Conservation (phyloP, 2,329 filamentous ascomycete species). For the Fusarium stilboides region DNA sequence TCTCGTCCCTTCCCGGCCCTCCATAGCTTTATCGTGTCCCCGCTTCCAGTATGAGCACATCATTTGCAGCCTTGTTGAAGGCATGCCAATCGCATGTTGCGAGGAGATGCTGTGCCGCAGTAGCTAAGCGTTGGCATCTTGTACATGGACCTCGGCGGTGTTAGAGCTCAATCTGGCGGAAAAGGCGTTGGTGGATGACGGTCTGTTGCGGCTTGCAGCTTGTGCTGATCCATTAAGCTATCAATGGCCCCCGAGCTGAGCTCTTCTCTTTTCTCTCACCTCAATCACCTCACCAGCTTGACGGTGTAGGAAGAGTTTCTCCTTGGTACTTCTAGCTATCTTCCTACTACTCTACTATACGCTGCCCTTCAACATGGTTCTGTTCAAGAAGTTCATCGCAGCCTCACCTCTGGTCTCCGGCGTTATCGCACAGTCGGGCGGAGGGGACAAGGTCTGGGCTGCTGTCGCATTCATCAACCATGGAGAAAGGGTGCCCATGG, state of each 20-base stretch:
- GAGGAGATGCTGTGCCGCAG: constrained; percentile 32
- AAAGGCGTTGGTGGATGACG: constrained; percentile 40
- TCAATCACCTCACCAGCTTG: constrained; percentile 25
- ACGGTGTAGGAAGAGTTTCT: constrained; percentile 27
- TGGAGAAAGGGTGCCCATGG: constrained; percentile 67
- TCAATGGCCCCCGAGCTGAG: constrained; percentile 17
- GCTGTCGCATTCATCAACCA: constrained; percentile 65
- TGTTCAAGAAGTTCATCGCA: constrained; percentile 26
- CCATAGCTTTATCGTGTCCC: constrained; percentile 40
- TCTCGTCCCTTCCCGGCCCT: constrained; percentile 34
- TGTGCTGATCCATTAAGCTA: constrained; percentile 21
- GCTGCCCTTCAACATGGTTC: constrained; percentile 39
- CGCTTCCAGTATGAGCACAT: constrained; percentile 37
- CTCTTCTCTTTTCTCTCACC: constrained; percentile 21
- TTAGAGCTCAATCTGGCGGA: constrained; percentile 30
- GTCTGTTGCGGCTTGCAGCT: constrained; percentile 34
- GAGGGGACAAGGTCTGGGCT: constrained; percentile 63
- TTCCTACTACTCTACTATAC: not conserved
- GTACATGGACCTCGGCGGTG: constrained; percentile 40
- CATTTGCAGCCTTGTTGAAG: constrained; percentile 36
- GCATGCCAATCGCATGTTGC: constrained; percentile 28
- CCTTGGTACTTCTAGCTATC: not conserved
- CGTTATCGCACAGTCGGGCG: constrained; percentile 52
- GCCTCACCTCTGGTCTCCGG: constrained; percentile 42
- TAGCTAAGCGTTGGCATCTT: constrained; percentile 6